Conservation (phyloP, 148 eudicot species). For the Rhododendron kiyosumense region DNA sequence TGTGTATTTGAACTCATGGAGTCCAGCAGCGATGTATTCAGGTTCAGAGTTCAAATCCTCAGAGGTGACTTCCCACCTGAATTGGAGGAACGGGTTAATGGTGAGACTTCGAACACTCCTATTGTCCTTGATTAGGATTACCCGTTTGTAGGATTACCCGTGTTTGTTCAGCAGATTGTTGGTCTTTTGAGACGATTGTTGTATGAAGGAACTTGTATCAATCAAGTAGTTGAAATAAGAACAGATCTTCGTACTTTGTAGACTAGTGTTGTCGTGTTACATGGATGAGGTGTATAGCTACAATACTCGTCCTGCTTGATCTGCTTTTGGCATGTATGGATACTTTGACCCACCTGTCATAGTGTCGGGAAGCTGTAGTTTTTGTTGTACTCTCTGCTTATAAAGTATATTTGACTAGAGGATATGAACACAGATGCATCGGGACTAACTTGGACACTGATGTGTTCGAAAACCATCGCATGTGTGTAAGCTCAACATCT, state of each 20-base stretch:
- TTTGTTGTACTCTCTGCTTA: too few relatives aligned
- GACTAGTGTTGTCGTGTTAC: neutral
- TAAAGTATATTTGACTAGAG: too few relatives aligned
- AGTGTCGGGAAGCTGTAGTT: too few relatives aligned
- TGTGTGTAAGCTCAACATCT: too few relatives aligned
- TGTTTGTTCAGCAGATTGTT: neutral
- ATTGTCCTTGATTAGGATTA: neutral
- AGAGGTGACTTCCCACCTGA: constrained; percentile 34
- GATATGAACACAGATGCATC: too few relatives aligned
- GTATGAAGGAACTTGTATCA: neutral
- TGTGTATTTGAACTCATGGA: constrained; percentile 43
- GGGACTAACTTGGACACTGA: too few relatives aligned
- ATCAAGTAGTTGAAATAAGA: neutral
- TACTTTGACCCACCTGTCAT: too few relatives aligned
- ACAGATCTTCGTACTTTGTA: neutral
- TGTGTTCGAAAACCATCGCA: too few relatives aligned
- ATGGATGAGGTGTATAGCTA: neutral
- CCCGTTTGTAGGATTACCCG: neutral
- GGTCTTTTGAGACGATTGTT: neutral
- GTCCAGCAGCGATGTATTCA: neutral
- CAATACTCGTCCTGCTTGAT: neutral
- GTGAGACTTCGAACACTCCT: constrained; percentile 7
- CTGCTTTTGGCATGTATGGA: too few relatives aligned
- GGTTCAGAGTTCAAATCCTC: constrained; percentile 41
- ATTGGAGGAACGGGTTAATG: constrained; percentile 5